phyloP scores from a whole-genome alignment of 2,329 filamentous ascomycete genomes.

The Dendrostoma leiphaemia region DNA sequence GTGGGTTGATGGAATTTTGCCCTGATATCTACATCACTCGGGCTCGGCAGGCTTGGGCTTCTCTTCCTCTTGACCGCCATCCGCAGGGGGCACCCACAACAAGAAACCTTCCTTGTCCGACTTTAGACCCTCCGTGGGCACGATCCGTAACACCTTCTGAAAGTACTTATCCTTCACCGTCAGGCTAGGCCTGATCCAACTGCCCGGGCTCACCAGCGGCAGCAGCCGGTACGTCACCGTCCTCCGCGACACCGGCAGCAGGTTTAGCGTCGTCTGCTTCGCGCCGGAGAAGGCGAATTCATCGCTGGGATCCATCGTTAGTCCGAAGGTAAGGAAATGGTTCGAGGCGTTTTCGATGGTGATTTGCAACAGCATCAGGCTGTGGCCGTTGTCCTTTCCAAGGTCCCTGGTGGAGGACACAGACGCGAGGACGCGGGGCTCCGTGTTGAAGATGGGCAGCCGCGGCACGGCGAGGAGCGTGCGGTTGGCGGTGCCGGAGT shows the following conservation, averaged over 20 bases:
- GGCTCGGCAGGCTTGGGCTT: background rate
- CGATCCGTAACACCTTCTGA: conserved; percentile 81
- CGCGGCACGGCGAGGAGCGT: conserved; percentile 75
- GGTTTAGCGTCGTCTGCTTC: conserved; percentile 75
- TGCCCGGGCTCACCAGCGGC: conserved; percentile 58
- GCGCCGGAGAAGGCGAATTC: conserved; percentile 90
- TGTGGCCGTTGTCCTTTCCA: conserved; percentile 23
- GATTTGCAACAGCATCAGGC: conserved; percentile 47
- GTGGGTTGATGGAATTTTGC: background rate
- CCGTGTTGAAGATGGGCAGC: conserved; percentile 75
- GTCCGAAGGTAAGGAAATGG: conserved; percentile 90
- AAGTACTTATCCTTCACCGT: conserved; percentile 88
- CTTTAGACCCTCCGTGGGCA: conserved; percentile 73
- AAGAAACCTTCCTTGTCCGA: conserved; percentile 61
- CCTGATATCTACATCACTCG: background rate
- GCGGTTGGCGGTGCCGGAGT: conserved; percentile 46
- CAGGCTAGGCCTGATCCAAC: conserved; percentile 69
- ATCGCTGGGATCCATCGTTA: conserved; percentile 89
- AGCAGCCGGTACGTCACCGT: conserved; percentile 72
- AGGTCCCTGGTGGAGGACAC: conserved; percentile 47
- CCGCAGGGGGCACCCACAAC: conserved; percentile 54
- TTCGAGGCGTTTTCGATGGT: conserved; percentile 91
- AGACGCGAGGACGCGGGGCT: conserved; percentile 77
- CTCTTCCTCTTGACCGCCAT: conserved; percentile 23
- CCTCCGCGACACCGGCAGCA: conserved; percentile 78